Evolutionary conservation across 2,329 filamentous ascomycete species (phyloP), one percentile per base, ranked within the genome.

Genomic region (Pseudocercospora eumusae): DNA sequence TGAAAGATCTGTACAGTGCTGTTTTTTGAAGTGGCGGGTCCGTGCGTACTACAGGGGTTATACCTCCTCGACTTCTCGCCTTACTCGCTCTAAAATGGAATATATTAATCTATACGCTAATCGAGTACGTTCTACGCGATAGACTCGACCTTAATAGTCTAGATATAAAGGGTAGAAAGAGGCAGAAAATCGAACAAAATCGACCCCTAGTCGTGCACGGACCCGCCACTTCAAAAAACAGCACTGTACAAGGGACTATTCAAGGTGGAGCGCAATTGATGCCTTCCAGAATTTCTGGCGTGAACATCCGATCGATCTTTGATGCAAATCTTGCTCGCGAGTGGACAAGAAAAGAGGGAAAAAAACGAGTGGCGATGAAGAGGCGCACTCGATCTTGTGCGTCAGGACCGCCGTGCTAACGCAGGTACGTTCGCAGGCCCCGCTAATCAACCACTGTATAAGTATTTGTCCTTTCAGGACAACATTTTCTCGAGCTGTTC

Each of bases 371-470:
- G 53, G 53, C 36, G 53, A 50, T 23, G 53, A 31, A 40, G 10
- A 42, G 36, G 1, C 31, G 31, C 31, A 40, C 36, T 56, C 53
- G 31, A 42, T 56, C 53, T 56, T 31, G n/a, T 36, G 53, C 53
- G 53, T 56, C 53, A 56, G 20, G 20, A 56, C 31, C 10, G 53
- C 36, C 53, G 36, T 21, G 31, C 53, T 56, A 42, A 13, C 36
- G 53, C 53, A 56, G 53, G 53, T 56, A 56, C 53, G 53, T 56
- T 42, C 53, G 31, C n/a, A 56, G 20, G 25, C 47, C 47, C 47
- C 47, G 47, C 47, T 27, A 10, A 50, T 50, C 47, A 50, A 50
- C 23, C 47, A 27, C 25, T 20, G 25, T 28, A 50, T 27, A 50
- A 25, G 47, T 50, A n/a, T 27, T n/a, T n/a, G 21, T 25, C 23